These are phyloP conservation scores for Penicillium flavigenum DNA, from an alignment of 495 filamentous ascomycete genomes.

Conservation along the genomic window DNA sequence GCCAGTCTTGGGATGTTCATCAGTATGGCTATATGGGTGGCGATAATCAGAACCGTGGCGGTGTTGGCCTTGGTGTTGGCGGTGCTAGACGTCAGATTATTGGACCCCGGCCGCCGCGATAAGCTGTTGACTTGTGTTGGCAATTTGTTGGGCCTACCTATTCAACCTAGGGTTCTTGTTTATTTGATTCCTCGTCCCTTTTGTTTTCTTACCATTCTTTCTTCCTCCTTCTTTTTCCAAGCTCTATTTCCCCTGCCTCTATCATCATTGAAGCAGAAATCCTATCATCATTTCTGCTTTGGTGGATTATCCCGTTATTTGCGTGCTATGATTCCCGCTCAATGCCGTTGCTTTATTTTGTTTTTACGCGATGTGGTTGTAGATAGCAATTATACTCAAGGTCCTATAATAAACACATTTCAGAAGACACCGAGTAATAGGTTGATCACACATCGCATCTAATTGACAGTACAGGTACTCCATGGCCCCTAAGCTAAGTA, in stretches of 20 bases:
- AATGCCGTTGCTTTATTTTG: neutral
- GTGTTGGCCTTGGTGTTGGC: conserved; percentile 64
- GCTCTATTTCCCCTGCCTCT: neutral
- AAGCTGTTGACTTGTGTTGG: conserved; percentile 10
- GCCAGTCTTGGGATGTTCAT: conserved; percentile 76
- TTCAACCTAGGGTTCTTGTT: conserved; percentile 12
- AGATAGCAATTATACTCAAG: conserved; percentile 6
- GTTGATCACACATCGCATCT: neutral
- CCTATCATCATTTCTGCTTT: neutral
- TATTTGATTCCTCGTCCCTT: neutral
- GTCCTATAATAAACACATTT: neutral
- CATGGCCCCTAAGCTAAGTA: neutral
- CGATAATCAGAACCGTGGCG: conserved; percentile 76
- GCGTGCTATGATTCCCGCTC: conserved; percentile 11
- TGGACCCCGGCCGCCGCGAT: conserved; percentile 67
- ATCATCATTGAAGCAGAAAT: conserved; percentile 6
- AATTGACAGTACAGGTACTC: neutral
- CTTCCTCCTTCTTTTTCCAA: neutral
- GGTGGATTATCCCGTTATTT: neutral
- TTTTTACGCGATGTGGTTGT: conserved; percentile 2
- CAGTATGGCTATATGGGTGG: conserved; percentile 88
- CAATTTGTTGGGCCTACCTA: neutral
- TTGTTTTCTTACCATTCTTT: neutral
- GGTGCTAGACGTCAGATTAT: conserved; percentile 77
- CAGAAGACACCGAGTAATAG: neutral